Conservation (phyloP, 345 rosid species). For the Pistacia integerrima region DNA sequence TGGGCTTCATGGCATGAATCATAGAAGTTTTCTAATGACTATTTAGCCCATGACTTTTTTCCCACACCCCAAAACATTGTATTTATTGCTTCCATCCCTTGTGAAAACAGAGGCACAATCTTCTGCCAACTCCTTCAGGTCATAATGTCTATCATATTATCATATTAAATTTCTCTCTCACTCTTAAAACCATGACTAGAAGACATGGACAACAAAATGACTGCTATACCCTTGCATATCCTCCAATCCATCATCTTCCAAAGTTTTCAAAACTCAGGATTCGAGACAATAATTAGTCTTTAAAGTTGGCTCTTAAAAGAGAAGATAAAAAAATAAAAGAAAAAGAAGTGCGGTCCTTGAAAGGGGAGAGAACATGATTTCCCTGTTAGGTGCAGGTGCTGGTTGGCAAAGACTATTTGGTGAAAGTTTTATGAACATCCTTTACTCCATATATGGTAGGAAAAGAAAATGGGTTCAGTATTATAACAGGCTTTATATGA, state of each 20-base stretch:
- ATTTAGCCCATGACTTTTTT: constrained; percentile 6
- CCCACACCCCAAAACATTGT: constrained; percentile 20
- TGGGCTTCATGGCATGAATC: constrained; percentile 9
- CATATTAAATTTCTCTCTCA: constrained; percentile 21
- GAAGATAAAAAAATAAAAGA: not conserved
- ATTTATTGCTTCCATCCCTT: constrained; percentile 32
- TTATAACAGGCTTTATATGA: constrained; percentile 28
- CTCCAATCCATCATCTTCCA: constrained; percentile 16
- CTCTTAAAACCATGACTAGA: not conserved
- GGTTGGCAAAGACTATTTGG: constrained; percentile 44
- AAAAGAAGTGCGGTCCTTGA: constrained; percentile 23
- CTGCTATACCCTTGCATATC: constrained; percentile 26
- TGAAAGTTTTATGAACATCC: constrained; percentile 34
- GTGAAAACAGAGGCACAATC: constrained; percentile 35
- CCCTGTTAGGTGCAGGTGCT: constrained; percentile 41
- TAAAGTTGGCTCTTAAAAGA: constrained; percentile 13
- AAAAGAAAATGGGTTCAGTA: constrained; percentile 27
- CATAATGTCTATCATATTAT: constrained; percentile 36
- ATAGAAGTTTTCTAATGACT: not conserved
- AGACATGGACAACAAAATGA: constrained; percentile 21
- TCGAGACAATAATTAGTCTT: constrained; percentile 18
- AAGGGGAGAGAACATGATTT: constrained; percentile 39
- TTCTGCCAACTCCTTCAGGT: constrained; percentile 30
- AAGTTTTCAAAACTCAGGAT: constrained; percentile 24
- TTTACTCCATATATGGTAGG: constrained; percentile 28